phyloP scores from a whole-genome alignment of 176 grass and related monocot species.

The Chloris gayana region DNA sequence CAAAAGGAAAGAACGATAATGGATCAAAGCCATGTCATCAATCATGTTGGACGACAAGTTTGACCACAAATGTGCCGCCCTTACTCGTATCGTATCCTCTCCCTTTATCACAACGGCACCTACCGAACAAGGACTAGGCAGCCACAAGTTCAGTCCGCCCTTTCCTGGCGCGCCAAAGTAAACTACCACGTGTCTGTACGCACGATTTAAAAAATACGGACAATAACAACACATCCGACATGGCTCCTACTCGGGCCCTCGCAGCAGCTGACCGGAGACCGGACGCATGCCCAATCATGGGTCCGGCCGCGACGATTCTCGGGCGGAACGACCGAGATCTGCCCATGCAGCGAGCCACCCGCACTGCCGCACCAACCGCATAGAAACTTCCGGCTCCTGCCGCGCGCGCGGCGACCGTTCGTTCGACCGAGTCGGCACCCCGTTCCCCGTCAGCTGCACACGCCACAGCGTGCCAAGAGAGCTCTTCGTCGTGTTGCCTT shows the following conservation, averaged over 20 bases:
- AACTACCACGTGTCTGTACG: slow-evolving; percentile 22
- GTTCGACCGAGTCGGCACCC: neutral
- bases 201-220: neutral
- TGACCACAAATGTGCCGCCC: slow-evolving; percentile 4
- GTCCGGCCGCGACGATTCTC: neutral
- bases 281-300: neutral
- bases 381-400: neutral
- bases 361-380: neutral
- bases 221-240: slow-evolving; percentile 1
- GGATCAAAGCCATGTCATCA: neutral
- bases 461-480: too few relatives aligned
- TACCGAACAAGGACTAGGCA: neutral
- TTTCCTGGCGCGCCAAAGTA: neutral
- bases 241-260: neutral
- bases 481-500: slow-evolving; percentile 1
- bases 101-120: neutral
- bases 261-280: slow-evolving; percentile 16
- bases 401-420: neutral
- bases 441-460: neutral
- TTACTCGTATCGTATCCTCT: neutral
- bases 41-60: neutral
- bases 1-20: neutral
- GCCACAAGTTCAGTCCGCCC: slow-evolving; percentile 21
- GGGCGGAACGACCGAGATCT: neutral
- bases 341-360: neutral